These are phyloP conservation scores for Akanthomyces lecanii DNA, from an alignment of 2,329 filamentous ascomycete species.

Conservation along the genomic window DNA sequence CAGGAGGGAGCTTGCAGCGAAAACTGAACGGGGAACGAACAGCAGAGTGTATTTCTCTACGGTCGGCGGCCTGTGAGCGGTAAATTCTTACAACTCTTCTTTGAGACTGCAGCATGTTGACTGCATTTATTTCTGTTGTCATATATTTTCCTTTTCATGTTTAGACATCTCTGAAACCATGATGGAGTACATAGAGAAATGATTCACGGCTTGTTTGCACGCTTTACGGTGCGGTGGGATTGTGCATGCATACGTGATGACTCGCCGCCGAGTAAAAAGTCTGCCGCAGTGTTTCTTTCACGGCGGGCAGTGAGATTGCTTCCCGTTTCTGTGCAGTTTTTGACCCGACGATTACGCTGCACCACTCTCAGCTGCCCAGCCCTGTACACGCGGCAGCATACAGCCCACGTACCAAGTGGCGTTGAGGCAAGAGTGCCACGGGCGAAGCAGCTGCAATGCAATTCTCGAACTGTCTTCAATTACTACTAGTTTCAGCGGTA, in stretches of 20 bases:
- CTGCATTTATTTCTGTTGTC: not conserved
- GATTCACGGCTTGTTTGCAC: not conserved
- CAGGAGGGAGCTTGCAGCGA: not conserved
- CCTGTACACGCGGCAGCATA: not conserved
- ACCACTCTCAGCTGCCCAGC: not conserved
- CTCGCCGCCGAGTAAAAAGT: not conserved
- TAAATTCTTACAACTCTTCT: not conserved
- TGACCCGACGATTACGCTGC: not conserved
- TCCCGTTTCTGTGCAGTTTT: not conserved
- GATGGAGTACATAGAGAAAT: not conserved
- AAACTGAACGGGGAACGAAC: not conserved
- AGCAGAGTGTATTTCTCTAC: not conserved
- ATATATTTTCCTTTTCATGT: not conserved
- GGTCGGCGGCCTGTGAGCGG: not conserved
- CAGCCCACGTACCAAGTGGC: not conserved
- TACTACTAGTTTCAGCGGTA: not conserved
- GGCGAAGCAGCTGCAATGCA: not conserved
- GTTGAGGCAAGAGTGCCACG: not conserved
- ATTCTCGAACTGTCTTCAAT: not conserved
- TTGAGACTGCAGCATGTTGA: not conserved
- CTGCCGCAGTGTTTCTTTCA: not conserved
- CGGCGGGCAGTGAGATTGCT: not conserved
- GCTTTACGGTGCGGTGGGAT: not conserved
- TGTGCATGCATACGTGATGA: not conserved
- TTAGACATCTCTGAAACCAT: not conserved